Base-by-base conservation (phyloP, 2,329 filamentous ascomycete genomes). In the Colletotrichum karsti region DNA sequence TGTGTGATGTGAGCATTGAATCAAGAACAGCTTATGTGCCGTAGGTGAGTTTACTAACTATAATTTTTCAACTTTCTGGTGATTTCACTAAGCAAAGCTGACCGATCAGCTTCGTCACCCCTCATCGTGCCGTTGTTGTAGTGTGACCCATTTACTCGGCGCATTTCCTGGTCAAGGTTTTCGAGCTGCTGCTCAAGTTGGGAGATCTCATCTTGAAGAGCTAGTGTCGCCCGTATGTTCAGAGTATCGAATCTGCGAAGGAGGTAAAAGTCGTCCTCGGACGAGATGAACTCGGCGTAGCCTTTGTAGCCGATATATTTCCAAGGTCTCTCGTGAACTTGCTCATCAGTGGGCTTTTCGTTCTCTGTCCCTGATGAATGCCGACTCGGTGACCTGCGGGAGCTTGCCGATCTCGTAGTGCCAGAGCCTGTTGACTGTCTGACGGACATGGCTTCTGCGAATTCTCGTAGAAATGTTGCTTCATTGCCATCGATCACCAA, bases 1-100 rank as follows among this genome's bases (percentile, higher is more conserved):
- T 46, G 6, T 0, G 0, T 1, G 8, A 0, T 13, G 10, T 46
- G 6, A 46, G 42, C 8, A n/a, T 10, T 22, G 18, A 13, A 2
- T n/a, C 3, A 7, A 5, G 24, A 13, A 13, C 41, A 44, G 8
- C 3, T 8, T n/a, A n/a, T n/a, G 20, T 5, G 5, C 2, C 5
- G 1, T 24, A n/a, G n/a, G n/a, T 7, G 20, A 0, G 5, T 13
- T 44, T 8, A 46, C 20, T 5, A 18, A 46, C 42, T 46, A 13
- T 46, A 46, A 0, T 46, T 10, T 7, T 22, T 24, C 42, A 46
- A 24, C 18, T 13, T 46, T 8, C 3, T 5, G 15, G 42, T 22
- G 2, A 24, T 15, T 2, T 8, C 42, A 7, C 24, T 46, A 0
- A 46, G 2, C 42, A 46, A 24, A 46, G 20, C 24, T 22, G 42